Percentiles rank a stretch among this genome's conserved stretches.
Conservation (phyloP, 2,329 filamentous ascomycete genomes). For the Ceratocystis lukuohia region DNA sequence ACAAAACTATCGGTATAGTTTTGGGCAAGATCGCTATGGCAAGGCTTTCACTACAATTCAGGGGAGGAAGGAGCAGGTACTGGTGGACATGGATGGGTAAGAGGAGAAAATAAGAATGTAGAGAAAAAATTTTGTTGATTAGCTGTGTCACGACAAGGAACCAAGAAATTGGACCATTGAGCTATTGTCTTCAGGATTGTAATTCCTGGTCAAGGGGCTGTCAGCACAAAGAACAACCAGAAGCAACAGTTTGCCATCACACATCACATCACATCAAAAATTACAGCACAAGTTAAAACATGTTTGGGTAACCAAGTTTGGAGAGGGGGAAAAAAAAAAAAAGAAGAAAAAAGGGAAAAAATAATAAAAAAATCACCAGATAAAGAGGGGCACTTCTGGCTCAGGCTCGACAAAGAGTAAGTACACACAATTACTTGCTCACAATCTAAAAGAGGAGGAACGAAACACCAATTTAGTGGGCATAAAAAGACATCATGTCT, state of each 20-base stretch:
- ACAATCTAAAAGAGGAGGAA: no score
- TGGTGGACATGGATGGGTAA: background rate
- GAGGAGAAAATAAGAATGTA: background rate
- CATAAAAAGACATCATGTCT: background rate
- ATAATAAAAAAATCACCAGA: background rate
- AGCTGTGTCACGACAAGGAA: background rate
- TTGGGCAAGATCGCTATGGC: background rate
- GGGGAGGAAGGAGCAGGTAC: slow-evolving; percentile 10
- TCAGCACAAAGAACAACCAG: background rate
- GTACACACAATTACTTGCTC: no score
- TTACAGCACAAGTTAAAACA: background rate
- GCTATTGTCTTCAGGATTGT: background rate
- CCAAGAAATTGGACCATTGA: background rate
- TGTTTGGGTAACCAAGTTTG: background rate
- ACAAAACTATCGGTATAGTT: background rate
- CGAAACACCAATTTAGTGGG: no score
- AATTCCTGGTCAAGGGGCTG: background rate
- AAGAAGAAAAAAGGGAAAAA: background rate
- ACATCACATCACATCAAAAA: background rate
- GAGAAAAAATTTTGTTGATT: background rate
- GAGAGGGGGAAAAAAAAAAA: background rate
- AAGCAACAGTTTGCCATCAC: background rate
- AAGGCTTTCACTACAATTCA: background rate
- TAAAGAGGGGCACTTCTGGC: no score
- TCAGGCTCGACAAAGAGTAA: no score